Percentiles rank a stretch among this genome's conserved stretches.
Evolutionary conservation across 441 rosid species (phyloP).

Genomic region (Syzygium syzygioides): DNA sequence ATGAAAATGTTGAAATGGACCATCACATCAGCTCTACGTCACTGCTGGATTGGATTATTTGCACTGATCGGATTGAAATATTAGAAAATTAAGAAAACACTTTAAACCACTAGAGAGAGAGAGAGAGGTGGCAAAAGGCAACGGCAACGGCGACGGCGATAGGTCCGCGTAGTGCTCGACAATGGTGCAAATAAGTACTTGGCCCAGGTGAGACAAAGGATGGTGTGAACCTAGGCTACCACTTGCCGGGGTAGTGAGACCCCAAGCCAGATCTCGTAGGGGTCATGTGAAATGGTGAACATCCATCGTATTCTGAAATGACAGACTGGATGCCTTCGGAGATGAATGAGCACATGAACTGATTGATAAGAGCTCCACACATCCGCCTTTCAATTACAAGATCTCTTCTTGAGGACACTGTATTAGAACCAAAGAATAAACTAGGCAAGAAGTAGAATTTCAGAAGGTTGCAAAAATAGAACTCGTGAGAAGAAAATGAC

Average conservation of each 20-base stretch:
- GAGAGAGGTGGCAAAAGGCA: background rate
- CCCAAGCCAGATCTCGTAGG: no score
- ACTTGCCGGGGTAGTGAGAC: no score
- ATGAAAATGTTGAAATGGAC: no score
- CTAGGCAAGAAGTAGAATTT: background rate
- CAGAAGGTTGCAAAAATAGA: background rate
- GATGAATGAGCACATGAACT: background rate
- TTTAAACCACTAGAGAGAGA: no score
- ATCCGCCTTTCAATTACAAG: background rate
- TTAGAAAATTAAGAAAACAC: background rate
- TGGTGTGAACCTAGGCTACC: no score
- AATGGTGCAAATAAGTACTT: background rate
- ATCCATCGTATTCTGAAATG: background rate
- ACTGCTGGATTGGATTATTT: no score
- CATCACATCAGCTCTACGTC: no score
- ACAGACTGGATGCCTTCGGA: background rate
- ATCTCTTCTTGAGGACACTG: background rate
- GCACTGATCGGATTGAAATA: no score
- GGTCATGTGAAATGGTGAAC: background rate
- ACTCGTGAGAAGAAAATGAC: background rate
- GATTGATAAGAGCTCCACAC: background rate
- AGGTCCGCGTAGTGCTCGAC: rapidly evolving
- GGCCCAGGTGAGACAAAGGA: no score
- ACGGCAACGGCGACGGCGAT: rapidly evolving
- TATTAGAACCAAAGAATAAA: background rate